Evolutionary conservation across 208 protist genomes (phyloP), one percentile per base, ranked within the genome.

Genomic region (Phytomonas sp.): DNA sequence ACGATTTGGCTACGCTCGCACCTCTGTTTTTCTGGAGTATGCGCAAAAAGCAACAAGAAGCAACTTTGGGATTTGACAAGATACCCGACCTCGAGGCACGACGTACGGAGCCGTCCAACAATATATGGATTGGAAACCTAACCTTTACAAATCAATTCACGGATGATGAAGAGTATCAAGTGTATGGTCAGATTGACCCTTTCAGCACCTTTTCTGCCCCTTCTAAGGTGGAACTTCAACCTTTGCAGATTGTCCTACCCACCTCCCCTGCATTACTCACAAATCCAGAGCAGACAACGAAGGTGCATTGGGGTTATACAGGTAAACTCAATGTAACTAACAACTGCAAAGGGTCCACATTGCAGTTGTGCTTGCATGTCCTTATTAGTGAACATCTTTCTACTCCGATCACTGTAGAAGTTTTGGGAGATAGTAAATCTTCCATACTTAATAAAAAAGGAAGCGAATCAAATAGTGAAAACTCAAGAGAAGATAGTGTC

Each of bases 41-140:
- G 19, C 40, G 40, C 40, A 49, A 49, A 49, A 49, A 49, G 14
- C 40, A 49, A 49, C 40, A 49, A 12, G 40, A 49, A 49, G 40
- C 40, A 49, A 12, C 40, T 23, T 49, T 49, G 40, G 40, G 12
- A 23, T 88, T 92, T 70, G 85, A 83, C n/a, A 76, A 77, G 42
- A 71, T 91, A 8, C 63, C 70, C 0, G 85, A 90, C 32, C 52
- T 84, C 30, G 82, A 92, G 66, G 74, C 70, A 36, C 80, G 84
- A 29, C 78, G 72, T 11, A 71, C 74, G 14, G 63, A 70, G 16
- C 75, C 62, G 32, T 95, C 86, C 10, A 78, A 83, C 52, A 83
- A 79, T 49, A 80, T 90, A 69, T 95, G 90, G 90, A 76, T 95
- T 29, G 90, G 90, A 32, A 92, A 82, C 10, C 42, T 92, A 10